Evolutionary conservation across 495 filamentous ascomycete genomes (phyloP), one percentile per base, ranked within the genome.

Genomic region (Collariella sp.): DNA sequence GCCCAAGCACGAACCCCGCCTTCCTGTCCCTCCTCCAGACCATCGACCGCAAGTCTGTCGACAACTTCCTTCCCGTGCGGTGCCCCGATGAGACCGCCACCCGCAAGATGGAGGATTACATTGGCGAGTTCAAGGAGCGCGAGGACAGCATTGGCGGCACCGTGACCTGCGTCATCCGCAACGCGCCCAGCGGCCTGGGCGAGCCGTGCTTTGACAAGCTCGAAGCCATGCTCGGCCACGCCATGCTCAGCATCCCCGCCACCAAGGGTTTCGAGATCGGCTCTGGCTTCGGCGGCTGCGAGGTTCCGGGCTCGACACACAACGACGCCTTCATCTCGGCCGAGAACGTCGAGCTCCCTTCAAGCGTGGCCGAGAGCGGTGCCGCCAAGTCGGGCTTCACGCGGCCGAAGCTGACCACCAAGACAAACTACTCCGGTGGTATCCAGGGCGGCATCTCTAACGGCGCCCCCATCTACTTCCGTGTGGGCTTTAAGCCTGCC

Each of bases 261-360:
- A 95, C 91, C 20, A 98, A 98, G 70, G 91, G 87, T 48, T 97
- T 98, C 70, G 91, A 97, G 63, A 85, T 98, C 62, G 93, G 94
- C 46, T 95, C 89, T 48, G 93, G 93, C 18, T 96, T 97, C 69
- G 84, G 81, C 40, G 91, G 91, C 49, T 89, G 85, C 62, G 84
- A 90, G 63, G 72, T 97, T 7, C 88, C 90, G 1, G 93, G 93
- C 15, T 95, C 89, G 5, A 79, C 81, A 33, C 91, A 97, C 78
- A 98, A 98, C 70, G 93, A 97, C 67, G 77, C 88, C 52, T 98
- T 97, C 68, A 74, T 93, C 46, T 76, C 77, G 20, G 65, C 81
- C 18, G 66, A 75, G 0, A 66, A 76, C 50, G 53, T 62, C 38
- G 52, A 59, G 35, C 54, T 64, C 13, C 64, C 66, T 31, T 57